Conservation (phyloP, 2,329 filamentous ascomycete species). For the Neofusicoccum ribis region DNA sequence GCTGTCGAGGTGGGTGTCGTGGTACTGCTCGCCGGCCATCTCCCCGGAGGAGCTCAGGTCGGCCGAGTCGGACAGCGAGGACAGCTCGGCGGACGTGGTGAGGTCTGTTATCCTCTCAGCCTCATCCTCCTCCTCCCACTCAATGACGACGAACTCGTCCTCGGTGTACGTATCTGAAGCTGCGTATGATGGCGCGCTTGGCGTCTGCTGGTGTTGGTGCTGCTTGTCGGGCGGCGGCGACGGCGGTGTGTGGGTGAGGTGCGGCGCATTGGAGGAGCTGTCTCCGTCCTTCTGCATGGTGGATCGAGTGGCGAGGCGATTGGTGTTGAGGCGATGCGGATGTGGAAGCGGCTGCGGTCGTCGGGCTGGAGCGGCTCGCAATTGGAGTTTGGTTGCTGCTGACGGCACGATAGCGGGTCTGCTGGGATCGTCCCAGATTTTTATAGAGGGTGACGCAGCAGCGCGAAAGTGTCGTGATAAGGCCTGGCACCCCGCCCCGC, state of each 20-base stretch:
- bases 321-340: no score
- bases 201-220: not conserved
- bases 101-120: slow-evolving; percentile 10
- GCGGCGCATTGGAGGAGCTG: not conserved
- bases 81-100: not conserved
- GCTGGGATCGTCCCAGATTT: not conserved
- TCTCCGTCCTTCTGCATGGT: not conserved
- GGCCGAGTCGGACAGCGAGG: not conserved
- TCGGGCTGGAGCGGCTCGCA: no score
- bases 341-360: no score
- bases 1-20: not conserved
- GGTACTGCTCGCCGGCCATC: no score
- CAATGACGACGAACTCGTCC: slow-evolving; percentile 8
- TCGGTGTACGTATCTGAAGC: slow-evolving; percentile 16
- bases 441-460: not conserved
- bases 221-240: not conserved
- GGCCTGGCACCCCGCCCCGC: not conserved
- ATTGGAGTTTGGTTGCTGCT: no score
- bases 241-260: not conserved
- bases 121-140: slow-evolving; percentile 8
- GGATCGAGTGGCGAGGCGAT: no score
- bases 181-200: not conserved
- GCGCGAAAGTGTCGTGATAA: not conserved
- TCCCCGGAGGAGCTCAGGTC: not conserved
- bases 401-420: not conserved